Percentiles rank a stretch among this genome's conserved stretches.
phyloP scores from a whole-genome alignment of 2,329 filamentous ascomycete species.

The Celoporthe dispersa region DNA sequence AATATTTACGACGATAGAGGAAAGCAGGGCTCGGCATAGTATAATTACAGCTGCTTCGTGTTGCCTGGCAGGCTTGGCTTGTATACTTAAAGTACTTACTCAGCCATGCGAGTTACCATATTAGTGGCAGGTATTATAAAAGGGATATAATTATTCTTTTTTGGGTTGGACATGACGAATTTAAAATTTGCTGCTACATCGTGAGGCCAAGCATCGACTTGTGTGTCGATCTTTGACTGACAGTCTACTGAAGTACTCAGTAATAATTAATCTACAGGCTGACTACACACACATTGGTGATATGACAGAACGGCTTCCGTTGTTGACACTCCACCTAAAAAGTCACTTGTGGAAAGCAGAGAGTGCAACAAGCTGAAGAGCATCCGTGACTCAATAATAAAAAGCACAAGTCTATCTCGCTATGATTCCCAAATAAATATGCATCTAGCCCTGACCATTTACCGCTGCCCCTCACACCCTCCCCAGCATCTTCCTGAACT shows the following conservation, averaged over 20 bases:
- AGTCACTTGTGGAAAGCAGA: not conserved
- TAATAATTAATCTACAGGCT: too few relatives aligned
- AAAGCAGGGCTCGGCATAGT: not conserved
- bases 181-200: not conserved
- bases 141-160: not conserved
- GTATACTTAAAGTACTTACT: not conserved
- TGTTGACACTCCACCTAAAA: not conserved
- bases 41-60: not conserved
- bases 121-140: not conserved
- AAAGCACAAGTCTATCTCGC: not conserved
- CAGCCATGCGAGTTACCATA: not conserved
- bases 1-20: not conserved
- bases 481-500: conserved; percentile 30
- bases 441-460: not conserved
- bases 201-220: not conserved
- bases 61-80: not conserved
- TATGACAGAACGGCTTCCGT: too few relatives aligned
- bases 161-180: not conserved
- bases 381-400: not conserved
- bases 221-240: not conserved
- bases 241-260: too few relatives aligned
- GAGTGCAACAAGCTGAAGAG: not conserved
- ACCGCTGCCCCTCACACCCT: conserved; percentile 1
- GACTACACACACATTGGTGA: too few relatives aligned
- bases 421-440: not conserved